These are phyloP conservation scores for Chaetomiaceae sp. DNA, from an alignment of 2,329 filamentous ascomycete genomes.

Conservation along the genomic window DNA sequence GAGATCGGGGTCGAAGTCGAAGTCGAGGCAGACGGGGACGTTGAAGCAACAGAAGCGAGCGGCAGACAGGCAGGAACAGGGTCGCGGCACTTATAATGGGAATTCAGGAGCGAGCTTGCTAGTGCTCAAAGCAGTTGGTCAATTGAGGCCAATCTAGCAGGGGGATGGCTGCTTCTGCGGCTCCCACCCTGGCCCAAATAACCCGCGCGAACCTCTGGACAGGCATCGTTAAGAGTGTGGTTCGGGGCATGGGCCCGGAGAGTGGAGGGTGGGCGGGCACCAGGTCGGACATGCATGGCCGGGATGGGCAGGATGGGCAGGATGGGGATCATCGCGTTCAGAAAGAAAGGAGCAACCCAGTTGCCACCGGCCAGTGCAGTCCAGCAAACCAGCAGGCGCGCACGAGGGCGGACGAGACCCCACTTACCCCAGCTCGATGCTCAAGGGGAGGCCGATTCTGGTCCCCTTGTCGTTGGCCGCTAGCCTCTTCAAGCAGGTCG, in stretches of 20 bases:
- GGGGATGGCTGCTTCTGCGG: slow-evolving; percentile 4
- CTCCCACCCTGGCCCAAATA: background rate
- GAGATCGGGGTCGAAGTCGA: background rate
- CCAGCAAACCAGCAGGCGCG: background rate
- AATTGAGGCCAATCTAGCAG: background rate
- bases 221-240: background rate
- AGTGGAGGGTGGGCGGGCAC: too few species aligned
- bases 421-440: slow-evolving; percentile 7
- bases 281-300: too few species aligned
- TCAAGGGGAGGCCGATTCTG: background rate
- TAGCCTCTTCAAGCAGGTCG: slow-evolving; percentile 16
- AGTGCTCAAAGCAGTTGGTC: slow-evolving; percentile 1
- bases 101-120: background rate
- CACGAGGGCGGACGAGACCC: slow-evolving; percentile 1
- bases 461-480: background rate
- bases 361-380: slow-evolving; percentile 1
- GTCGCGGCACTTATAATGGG: slow-evolving; percentile 13
- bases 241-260: background rate
- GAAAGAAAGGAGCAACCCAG: slow-evolving; percentile 8
- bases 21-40: too few species aligned
- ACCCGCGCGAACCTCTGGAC: background rate
- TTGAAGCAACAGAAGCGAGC: background rate
- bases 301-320: background rate
- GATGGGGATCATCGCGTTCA: background rate
- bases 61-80: slow-evolving; percentile 3